Base-by-base conservation (phyloP, 148 eudicot species). In the Heliosperma pusillum region DNA sequence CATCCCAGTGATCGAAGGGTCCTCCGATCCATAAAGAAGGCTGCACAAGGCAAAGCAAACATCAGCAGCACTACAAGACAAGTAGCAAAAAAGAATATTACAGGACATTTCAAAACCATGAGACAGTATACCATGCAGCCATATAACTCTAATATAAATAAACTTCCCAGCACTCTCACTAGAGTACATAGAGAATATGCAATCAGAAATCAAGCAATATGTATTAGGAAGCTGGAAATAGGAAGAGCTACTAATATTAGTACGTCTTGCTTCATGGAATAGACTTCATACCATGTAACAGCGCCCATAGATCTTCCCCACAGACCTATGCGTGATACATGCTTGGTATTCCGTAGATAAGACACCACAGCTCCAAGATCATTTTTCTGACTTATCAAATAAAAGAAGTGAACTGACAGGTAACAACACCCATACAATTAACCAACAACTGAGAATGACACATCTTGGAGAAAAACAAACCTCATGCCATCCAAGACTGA, bases 251-350 rank as follows among this genome's bases (percentile, higher is more conserved):
- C 2, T 17, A 10, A 30, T 33, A 16, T n/a, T 66, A 27, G 19
- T n/a, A 19, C 21, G 15, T 11, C 19, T 67, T n/a, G 29, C 26
- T 33, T 40, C 36, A 76, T 52, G 76, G 83, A 42, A 27, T 71
- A 42, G 12, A 20, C 26, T 78, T n/a, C 57, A 22, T 82, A 93
- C 97, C 97, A 80, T 45, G 97, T 93, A n/a, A 93, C 93, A 20
- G 97, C 93, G 81, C 97, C 97, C 97, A 93, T 93, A 74, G 97
- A 93, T 73, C 97, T 83, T 53, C 97, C 97, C 97, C 97, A 93
- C 53, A 93, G 93, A 68, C 91, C 97, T 33, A 93, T 90, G 62
- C 82, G 83, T 25, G 97, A 89, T 72, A 87, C 83, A 77, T 74
- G 83, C 70, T 80, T 47, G 66, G 77, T 83, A 81, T 86, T 86